A percentile compares a stretch with the other conserved stretches of the same genome.
phyloP scores from a whole-genome alignment of 495 filamentous ascomycete species.

The Astrothelium macrocarpum region DNA sequence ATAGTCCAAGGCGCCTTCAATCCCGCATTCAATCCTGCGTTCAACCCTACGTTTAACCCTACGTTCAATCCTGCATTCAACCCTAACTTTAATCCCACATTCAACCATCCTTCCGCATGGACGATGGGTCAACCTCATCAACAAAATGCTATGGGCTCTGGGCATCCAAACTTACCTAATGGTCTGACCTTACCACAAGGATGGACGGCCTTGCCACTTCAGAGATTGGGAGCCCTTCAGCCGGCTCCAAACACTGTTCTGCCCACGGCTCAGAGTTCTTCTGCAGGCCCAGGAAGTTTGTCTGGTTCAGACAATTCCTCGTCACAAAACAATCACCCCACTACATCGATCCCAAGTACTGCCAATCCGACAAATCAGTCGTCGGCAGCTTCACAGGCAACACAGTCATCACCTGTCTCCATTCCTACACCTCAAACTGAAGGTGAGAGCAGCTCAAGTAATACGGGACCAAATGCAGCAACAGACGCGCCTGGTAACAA shows the following conservation, averaged over 20 bases:
- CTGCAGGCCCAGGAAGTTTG: neutral
- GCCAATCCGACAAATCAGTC: neutral
- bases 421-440: neutral
- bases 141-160: constrained; percentile 9
- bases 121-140: constrained; percentile 9
- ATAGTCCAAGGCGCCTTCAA: neutral
- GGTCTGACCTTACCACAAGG: constrained; percentile 23
- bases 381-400: neutral
- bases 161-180: constrained; percentile 16
- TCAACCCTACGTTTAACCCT: no score
- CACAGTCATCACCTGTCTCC: neutral
- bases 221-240: constrained; percentile 10
- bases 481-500: neutral
- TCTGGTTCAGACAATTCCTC: neutral
- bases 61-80: no score
- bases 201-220: constrained; percentile 23
- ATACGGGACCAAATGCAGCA: neutral
- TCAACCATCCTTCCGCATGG: neutral
- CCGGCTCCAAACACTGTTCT: neutral
- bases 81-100: neutral
- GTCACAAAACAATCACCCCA: neutral
- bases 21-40: no score
- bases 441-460: neutral
- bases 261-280: neutral
- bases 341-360: neutral